A percentile compares a stretch with the other conserved stretches of the same genome.
These are phyloP conservation scores for Ophiocordyceps camponoti-saundersi DNA, from an alignment of 2,329 filamentous ascomycete species.

Conservation along the genomic window DNA sequence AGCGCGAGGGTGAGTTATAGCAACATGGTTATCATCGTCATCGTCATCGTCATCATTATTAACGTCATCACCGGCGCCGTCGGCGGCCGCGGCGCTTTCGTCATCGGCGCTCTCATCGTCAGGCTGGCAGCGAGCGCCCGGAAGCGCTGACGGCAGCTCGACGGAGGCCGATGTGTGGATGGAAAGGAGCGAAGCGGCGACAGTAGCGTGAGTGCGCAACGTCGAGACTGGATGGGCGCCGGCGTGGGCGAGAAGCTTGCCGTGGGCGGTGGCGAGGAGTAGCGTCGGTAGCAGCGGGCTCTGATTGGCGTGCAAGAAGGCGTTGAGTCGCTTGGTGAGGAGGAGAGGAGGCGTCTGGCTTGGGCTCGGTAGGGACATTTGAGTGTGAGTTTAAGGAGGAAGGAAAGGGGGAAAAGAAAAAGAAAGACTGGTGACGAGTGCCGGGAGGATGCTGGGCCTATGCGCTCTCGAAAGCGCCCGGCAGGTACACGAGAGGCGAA, in stretches of 20 bases:
- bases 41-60: conserved; percentile 9
- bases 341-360: conserved; percentile 37
- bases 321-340: conserved; percentile 46
- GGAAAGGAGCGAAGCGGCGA: conserved; percentile 43
- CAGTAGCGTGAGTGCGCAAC: conserved; percentile 45
- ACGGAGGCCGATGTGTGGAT: conserved; percentile 32
- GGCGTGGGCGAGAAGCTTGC: conserved; percentile 47
- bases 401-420: neutral
- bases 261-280: conserved; percentile 40
- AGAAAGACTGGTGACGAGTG: too few species aligned
- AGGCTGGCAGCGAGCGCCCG: conserved; percentile 15
- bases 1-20: neutral
- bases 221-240: conserved; percentile 35
- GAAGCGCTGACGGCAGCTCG: conserved; percentile 24
- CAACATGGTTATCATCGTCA: neutral
- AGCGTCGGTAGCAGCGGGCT: conserved; percentile 39
- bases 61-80: conserved; percentile 9
- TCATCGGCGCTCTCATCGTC: conserved; percentile 7
- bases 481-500: neutral
- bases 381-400: neutral
- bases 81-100: conserved; percentile 6
- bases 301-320: conserved; percentile 42
- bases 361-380: conserved; percentile 3
- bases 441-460: too few species aligned
- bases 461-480: neutral